These are phyloP conservation scores for Hanseniaspora thailandica DNA, from an alignment of 805 yeast genomes.

Conservation along the genomic window DNA sequence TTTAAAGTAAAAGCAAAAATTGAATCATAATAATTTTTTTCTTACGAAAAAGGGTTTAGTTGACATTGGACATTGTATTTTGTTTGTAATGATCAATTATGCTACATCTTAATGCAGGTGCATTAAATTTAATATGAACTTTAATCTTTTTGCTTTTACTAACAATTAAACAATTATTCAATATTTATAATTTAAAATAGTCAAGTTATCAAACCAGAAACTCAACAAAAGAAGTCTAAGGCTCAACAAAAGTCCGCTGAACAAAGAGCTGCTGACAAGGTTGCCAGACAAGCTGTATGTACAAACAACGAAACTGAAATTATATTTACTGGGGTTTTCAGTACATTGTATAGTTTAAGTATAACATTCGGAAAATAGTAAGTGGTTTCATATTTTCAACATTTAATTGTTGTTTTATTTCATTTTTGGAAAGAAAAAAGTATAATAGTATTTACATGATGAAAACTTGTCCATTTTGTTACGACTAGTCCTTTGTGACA, in stretches of 20 bases:
- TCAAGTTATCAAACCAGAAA: slow-evolving; percentile 57
- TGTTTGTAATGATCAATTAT: background rate
- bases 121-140: slow-evolving; percentile 9
- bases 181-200: slow-evolving; percentile 19
- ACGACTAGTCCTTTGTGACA: slow-evolving; percentile 52
- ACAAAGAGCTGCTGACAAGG: slow-evolving; percentile 69
- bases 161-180: background rate
- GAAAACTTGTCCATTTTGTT: slow-evolving; percentile 37
- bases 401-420: slow-evolving; percentile 15
- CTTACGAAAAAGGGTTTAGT: background rate
- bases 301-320: slow-evolving; percentile 16
- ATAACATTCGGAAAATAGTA: background rate
- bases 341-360: too few species aligned
- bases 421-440: background rate
- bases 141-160: slow-evolving; percentile 5
- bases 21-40: background rate
- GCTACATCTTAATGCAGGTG: slow-evolving; percentile 7
- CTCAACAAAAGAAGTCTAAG: slow-evolving; percentile 72
- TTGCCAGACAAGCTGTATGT: slow-evolving; percentile 73
- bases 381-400: background rate
- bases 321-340: background rate
- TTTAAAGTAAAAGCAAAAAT: slow-evolving; percentile 1
- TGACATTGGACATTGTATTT: background rate
- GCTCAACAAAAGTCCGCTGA: slow-evolving; percentile 66
- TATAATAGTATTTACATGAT: slow-evolving; percentile 26